These are phyloP conservation scores for Clavulina sp. DNA, from an alignment of 768 basidiomycete genomes.

Conservation along the genomic window DNA sequence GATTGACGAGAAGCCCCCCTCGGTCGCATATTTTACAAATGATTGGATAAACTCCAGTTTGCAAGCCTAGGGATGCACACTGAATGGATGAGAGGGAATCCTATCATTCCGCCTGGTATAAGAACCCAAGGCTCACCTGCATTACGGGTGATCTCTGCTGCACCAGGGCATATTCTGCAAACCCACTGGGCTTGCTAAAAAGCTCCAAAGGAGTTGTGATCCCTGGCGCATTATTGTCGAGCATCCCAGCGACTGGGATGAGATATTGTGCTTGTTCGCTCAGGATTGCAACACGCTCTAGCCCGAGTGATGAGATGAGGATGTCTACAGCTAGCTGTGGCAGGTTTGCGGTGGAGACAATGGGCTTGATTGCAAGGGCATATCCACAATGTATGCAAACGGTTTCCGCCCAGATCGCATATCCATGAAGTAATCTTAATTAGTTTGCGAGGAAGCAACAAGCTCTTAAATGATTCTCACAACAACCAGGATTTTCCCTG, in stretches of 20 bases:
- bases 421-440: no score
- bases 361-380: constrained; percentile 25
- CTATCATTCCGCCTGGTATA: background rate
- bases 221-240: constrained; percentile 41
- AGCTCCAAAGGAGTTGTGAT: constrained; percentile 69
- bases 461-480: no score
- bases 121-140: constrained; percentile 31
- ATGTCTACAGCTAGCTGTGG: constrained; percentile 65
- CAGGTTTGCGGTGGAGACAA: constrained; percentile 69
- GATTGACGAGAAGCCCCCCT: constrained; percentile 31
- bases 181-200: constrained; percentile 36
- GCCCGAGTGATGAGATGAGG: constrained; percentile 44
- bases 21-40: constrained; percentile 38
- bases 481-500: no score
- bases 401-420: no score
- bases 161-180: constrained; percentile 39
- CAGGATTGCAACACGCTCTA: constrained; percentile 43
- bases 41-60: constrained; percentile 50
- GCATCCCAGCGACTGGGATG: constrained; percentile 54
- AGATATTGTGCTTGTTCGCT: constrained; percentile 44
- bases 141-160: constrained; percentile 69
- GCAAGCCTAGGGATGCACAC: constrained; percentile 26
- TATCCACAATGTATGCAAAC: no score
- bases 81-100: constrained; percentile 1
- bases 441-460: no score